Base-by-base conservation (phyloP, 1,284 basidiomycete species). In the Ganoderma meredithae region DNA sequence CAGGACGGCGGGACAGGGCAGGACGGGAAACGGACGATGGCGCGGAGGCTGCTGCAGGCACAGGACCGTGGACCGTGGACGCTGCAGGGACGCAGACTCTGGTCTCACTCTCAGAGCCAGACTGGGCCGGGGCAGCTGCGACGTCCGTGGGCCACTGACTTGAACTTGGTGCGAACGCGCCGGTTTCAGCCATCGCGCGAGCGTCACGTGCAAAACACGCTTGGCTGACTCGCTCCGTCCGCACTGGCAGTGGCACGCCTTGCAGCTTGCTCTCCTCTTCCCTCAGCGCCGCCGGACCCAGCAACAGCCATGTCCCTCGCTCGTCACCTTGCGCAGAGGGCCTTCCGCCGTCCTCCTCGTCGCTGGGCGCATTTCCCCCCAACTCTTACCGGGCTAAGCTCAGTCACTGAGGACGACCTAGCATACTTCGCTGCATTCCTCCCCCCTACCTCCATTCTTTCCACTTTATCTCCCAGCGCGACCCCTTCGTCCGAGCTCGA, bases 401-500 rank as follows among this genome's bases (percentile, higher is more conserved):
- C 88, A 17, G 84, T 90, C 68, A 83, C 83, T 0, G 77, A 83
- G 44, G 77, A 85, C 6, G 92, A 94, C 76, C 74, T 93, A 60
- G 83, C 83, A 9, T 86, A 92, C 76, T 91, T 94, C 75, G 76
- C 86, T 39, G 83, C 81, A 66, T 83, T 94, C 65, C 86, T 94
- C 10, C 83, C 90, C 0, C 79, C 83, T 0, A 81, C 85, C 10
- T 85, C 89, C 52, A 85, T 94, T 67, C 80, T 94, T 27, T 90
- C 92, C 39, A 90, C 90, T 15, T 83, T 92, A 6, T 75, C 87
- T 41, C 85, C 90, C 15, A 73, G 74, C 53, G 80, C 85, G 7
- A 76, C 81, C 19, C 69, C 86, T 17, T 62, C 82, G 3, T 88
- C 92, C 13, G 97, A 98, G 73, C 86, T 99, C 43, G 86, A 88